Base-by-base conservation (phyloP, 2,329 filamentous ascomycete genomes). In the Clonostachys rosea region DNA sequence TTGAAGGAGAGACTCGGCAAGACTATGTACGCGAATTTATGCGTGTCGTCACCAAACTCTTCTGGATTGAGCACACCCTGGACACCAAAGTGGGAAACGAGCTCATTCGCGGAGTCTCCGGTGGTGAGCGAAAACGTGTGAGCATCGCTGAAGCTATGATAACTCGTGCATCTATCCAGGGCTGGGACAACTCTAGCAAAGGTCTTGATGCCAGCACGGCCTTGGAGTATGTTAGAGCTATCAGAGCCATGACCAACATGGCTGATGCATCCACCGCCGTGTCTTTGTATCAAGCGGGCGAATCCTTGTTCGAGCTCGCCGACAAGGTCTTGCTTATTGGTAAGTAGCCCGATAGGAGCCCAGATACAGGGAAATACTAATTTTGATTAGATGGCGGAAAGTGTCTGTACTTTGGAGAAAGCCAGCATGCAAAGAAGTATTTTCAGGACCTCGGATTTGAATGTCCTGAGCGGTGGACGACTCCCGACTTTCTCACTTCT, bases 321-420 rank as follows among this genome's bases (percentile, higher is more conserved):
- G 87, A 90, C 62, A 90, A 90, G 63, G 85, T 90, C 0, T 64
- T 89, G 41, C 77, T 91, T n/a, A 86, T 91, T 43, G 84, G 89
- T 50, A 69, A 76, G 36, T 30, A 10, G 8, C 24, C 24, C 6
- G 1, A 30, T 30, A 30, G 1, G 8, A 4, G 3, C 8, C 24
- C 3, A 3, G 1, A 10, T 3, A 30, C 8, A 30, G 8, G 24
- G 1, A 30, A 30, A 10, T 30, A 10, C 24, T 30, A 30, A 30
- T 10, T 8, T 2, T 30, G 47, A 83, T 10, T 10, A 30, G 24
- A 30, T 30, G 24, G 24, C 44, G 87, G 87, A 4, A 78, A 82
- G 48, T 86, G 86, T 53, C 79, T 90, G 17, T 91, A 82, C 67
- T 91, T 83, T 55, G 88, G 88, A 3, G 73, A 73, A 0, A 74